These are phyloP conservation scores for Verticillium nubilum DNA, from an alignment of 2,329 filamentous ascomycete species.

Conservation along the genomic window DNA sequence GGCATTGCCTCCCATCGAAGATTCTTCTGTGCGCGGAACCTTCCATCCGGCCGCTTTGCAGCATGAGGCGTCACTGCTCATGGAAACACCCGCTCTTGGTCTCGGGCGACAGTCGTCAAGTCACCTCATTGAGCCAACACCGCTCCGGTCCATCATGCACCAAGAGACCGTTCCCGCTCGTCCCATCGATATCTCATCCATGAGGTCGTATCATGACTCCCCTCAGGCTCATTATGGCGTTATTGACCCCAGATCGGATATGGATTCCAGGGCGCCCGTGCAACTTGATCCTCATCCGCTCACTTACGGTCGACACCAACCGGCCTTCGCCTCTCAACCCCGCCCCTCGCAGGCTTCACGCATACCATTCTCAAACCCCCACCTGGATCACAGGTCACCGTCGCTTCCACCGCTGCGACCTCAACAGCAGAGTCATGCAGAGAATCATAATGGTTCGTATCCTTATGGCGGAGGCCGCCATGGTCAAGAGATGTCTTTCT, in stretches of 20 bases:
- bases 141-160: not conserved
- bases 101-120: not conserved
- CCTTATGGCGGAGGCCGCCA: not conserved
- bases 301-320: not conserved
- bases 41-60: not conserved
- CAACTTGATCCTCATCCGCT: not conserved
- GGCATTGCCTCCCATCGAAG: not conserved
- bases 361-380: conserved; percentile 13
- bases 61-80: not conserved
- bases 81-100: not conserved
- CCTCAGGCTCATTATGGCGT: not conserved
- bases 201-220: not conserved
- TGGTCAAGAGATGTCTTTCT: conserved; percentile 7
- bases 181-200: conserved; percentile 9
- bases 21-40: not conserved
- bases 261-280: not conserved
- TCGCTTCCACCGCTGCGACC: conserved; percentile 10
- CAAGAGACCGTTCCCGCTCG: conserved; percentile 7
- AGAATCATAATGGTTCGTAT: not conserved
- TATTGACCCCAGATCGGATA: not conserved
- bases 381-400: conserved; percentile 8
- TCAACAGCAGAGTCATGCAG: not conserved
- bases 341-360: conserved; percentile 3
- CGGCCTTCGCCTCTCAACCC: not conserved
- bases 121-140: not conserved